Percentiles rank a stretch among this genome's conserved stretches.
These are phyloP conservation scores for Fusarium guadeloupense DNA, from an alignment of 2,329 filamentous ascomycete genomes.

Conservation along the genomic window DNA sequence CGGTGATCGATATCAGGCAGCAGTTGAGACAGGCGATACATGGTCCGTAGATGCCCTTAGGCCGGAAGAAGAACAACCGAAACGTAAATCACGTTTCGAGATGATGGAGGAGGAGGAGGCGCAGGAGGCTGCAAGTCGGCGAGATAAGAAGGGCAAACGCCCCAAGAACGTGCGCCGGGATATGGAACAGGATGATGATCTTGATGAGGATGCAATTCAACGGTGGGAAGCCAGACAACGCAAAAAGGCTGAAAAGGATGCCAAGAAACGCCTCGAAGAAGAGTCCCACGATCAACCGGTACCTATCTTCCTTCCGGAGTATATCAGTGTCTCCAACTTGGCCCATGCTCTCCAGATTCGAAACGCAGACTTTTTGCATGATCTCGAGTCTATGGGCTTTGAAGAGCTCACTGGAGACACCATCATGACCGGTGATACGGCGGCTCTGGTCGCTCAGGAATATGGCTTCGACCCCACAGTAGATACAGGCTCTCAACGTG, in stretches of 20 bases:
- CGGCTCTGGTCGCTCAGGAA: conserved; percentile 88
- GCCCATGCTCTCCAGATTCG: conserved; percentile 78
- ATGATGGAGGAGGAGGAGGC: conserved; percentile 39
- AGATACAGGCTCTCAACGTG: conserved; percentile 70
- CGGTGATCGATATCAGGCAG: neutral
- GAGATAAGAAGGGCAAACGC: conserved; percentile 42
- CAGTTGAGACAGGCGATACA: neutral
- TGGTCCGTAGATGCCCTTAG: conserved; percentile 9
- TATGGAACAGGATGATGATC: conserved; percentile 47
- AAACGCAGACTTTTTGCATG: conserved; percentile 74
- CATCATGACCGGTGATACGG: conserved; percentile 89
- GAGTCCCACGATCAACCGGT: conserved; percentile 55
- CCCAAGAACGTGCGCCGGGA: conserved; percentile 35
- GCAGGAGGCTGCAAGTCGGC: conserved; percentile 22
- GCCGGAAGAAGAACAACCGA: conserved; percentile 28
- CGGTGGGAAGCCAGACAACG: conserved; percentile 52
- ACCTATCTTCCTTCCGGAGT: conserved; percentile 84
- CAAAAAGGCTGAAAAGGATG: conserved; percentile 55
- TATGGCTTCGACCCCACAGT: conserved; percentile 90
- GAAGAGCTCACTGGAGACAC: conserved; percentile 84
- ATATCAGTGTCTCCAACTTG: conserved; percentile 87
- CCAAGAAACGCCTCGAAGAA: conserved; percentile 52
- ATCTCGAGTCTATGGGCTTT: conserved; percentile 87
- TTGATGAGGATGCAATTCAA: conserved; percentile 51
- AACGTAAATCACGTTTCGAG: conserved; percentile 47